Conservation (phyloP, 2,329 filamentous ascomycete species). For the Fusarium citri region DNA sequence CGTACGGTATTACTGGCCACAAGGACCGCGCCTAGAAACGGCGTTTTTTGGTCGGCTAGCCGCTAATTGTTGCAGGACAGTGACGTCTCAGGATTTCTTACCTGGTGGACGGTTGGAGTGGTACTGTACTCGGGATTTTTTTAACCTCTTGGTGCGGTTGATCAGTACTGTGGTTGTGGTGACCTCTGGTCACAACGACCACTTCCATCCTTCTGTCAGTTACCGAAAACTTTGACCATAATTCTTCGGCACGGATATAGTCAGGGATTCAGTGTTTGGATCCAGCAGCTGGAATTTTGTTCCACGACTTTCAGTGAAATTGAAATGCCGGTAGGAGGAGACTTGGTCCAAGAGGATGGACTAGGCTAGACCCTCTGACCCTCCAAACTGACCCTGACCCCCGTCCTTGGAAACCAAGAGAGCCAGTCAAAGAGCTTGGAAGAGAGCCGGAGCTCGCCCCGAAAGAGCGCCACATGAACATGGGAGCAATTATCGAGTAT, state of each 20-base stretch:
- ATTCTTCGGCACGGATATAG: neutral
- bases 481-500: neutral
- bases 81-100: conserved; percentile 6
- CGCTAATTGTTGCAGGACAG: conserved; percentile 1
- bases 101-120: neutral
- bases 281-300: neutral
- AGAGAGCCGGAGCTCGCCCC: conserved; percentile 28
- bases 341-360: conserved; percentile 27
- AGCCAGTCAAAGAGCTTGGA: conserved; percentile 25
- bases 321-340: neutral
- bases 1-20: neutral
- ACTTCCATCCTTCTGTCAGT: neutral
- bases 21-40: conserved; percentile 11
- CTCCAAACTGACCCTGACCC: conserved; percentile 35
- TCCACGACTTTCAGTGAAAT: neutral
- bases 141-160: conserved; percentile 1
- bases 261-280: neutral
- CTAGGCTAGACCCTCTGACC: conserved; percentile 40
- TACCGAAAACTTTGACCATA: neutral
- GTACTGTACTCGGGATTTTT: neutral
- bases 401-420: conserved; percentile 8
- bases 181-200: neutral
- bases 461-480: conserved; percentile 28
- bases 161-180: neutral
- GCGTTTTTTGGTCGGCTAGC: conserved; percentile 10